Evolutionary conservation across 2,329 filamentous ascomycete species (phyloP).

Genomic region (Diaporthe batatas): DNA sequence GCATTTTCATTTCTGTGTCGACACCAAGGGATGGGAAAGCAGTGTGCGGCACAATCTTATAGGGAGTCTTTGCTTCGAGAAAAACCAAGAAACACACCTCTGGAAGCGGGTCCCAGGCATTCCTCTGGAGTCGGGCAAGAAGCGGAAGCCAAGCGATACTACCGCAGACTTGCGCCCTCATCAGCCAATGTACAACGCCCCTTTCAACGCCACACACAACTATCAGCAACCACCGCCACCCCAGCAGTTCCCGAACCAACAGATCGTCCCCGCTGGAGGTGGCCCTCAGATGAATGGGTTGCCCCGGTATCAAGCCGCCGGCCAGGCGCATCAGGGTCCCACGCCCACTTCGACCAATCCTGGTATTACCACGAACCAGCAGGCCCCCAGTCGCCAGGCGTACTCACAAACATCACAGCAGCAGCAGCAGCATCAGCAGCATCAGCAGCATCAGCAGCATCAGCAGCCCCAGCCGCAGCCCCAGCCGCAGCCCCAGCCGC

Average conservation of each 20-base stretch:
- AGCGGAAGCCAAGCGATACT: constrained; percentile 65
- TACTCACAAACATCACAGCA: constrained; percentile 27
- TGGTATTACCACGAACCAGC: constrained; percentile 18
- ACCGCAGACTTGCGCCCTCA: constrained; percentile 49
- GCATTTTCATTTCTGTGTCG: constrained; percentile 71
- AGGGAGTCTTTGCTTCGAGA: constrained; percentile 72
- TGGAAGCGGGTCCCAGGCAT: constrained; percentile 71
- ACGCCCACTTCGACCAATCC: constrained; percentile 13
- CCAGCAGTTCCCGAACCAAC: constrained; percentile 46
- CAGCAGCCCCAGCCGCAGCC: too few relatives aligned
- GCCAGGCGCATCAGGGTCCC: constrained; percentile 36
- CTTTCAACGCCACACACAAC: constrained; percentile 32
- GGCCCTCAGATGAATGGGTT: constrained; percentile 35
- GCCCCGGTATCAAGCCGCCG: constrained; percentile 37
- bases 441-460: neutral
- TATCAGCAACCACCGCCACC: constrained; percentile 42
- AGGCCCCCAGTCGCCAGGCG: constrained; percentile 26
- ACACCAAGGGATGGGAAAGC: constrained; percentile 76
- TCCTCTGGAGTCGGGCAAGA: constrained; percentile 72
- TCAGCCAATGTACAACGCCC: constrained; percentile 47
- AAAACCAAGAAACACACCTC: constrained; percentile 67
- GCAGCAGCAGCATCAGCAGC: neutral
- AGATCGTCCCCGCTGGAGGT: constrained; percentile 35
- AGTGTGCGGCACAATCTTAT: constrained; percentile 75
- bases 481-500: neutral